Percentiles rank a stretch among this genome's conserved stretches.
Evolutionary conservation across 441 rosid genomes (phyloP).

Genomic region (Lepidium campestre): DNA sequence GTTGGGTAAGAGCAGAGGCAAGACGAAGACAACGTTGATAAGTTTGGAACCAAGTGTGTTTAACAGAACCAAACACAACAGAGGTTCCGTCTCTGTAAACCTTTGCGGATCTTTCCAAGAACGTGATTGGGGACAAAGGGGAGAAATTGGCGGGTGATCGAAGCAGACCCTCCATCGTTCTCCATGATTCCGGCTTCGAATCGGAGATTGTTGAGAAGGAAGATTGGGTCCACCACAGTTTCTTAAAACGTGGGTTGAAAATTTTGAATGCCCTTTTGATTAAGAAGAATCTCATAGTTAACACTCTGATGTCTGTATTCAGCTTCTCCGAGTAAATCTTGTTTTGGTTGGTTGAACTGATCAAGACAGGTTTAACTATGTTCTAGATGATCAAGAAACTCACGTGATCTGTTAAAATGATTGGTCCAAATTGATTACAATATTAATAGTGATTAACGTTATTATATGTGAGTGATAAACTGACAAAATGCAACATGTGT

Average conservation of each 20-base stretch:
- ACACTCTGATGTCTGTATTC: neutral
- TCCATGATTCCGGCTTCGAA: slow-evolving; percentile 21
- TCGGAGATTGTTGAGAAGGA: neutral
- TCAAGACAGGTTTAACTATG: neutral
- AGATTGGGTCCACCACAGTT: neutral
- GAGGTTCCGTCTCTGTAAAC: slow-evolving; percentile 53
- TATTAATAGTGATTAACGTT: neutral
- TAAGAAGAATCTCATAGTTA: slow-evolving; percentile 18
- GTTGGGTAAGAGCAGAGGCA: slow-evolving; percentile 54
- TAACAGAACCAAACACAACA: slow-evolving; percentile 39
- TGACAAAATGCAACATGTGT: too few species aligned
- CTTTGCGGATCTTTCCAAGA: slow-evolving; percentile 56
- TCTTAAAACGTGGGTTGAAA: slow-evolving; percentile 4
- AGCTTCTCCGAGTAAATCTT: neutral
- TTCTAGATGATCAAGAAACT: neutral
- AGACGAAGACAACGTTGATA: slow-evolving; percentile 50
- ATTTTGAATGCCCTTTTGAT: slow-evolving; percentile 7
- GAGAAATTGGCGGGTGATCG: slow-evolving; percentile 47
- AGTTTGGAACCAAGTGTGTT: slow-evolving; percentile 52
- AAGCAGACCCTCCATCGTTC: slow-evolving; percentile 18
- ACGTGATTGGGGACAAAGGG: slow-evolving; percentile 56
- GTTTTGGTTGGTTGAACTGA: neutral
- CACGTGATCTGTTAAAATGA: neutral
- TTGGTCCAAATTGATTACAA: neutral
- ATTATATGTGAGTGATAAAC: too few species aligned